phyloP scores from a whole-genome alignment of 257 asterid genomes.

The Solanum appendiculatum region DNA sequence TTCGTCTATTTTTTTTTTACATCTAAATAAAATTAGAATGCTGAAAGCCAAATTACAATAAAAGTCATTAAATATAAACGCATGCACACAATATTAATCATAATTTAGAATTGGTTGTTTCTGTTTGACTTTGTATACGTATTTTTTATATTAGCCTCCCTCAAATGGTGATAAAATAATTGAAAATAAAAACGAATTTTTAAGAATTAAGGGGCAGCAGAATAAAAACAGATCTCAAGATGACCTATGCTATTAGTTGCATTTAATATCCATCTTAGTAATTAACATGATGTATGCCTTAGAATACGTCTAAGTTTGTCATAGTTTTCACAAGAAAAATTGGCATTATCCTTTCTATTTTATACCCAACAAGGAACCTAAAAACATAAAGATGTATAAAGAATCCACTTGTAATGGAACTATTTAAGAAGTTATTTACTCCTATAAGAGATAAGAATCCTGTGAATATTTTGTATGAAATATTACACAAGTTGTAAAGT shows the following conservation, averaged over 20 bases:
- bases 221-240: not conserved
- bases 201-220: not conserved
- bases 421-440: not conserved
- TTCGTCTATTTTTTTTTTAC: not conserved
- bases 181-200: not conserved
- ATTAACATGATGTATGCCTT: not conserved
- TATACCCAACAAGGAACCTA: not conserved
- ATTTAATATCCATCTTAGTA: not conserved
- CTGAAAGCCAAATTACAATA: not conserved
- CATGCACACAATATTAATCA: not conserved
- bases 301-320: not conserved
- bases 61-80: not conserved
- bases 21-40: not conserved
- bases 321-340: not conserved
- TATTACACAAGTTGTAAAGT: not conserved
- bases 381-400: rapidly evolving
- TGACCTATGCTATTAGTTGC: not conserved
- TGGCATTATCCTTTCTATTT: not conserved
- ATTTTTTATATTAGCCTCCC: not conserved
- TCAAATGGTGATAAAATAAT: not conserved
- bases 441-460: not conserved
- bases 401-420: not conserved
- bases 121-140: not conserved
- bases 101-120: not conserved
- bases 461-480: not conserved